Evolutionary conservation across 1,139 yeast genomes (phyloP), one percentile per base, ranked within the genome.

Genomic region (Meyerozyma elateridarum): DNA sequence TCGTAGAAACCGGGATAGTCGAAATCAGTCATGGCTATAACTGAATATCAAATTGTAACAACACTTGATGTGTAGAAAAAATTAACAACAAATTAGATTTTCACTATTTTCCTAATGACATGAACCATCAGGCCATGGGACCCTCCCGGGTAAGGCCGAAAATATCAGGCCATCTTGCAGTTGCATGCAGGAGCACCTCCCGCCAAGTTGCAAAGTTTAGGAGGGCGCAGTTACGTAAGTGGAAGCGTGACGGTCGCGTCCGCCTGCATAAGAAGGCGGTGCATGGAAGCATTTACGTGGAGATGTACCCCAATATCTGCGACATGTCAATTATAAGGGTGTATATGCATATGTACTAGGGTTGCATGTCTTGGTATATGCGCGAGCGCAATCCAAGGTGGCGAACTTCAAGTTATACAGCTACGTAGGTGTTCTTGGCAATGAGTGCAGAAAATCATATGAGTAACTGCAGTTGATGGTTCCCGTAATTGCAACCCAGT

Each of bases 1-100:
- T 61, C 61, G 39, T 44, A 46, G 44, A 35, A 46, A 32, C 32
- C 54, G 53, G 28, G 32, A 28, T 39, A 47, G 25, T 42, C 46
- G 31, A 39, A 46, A 20, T 48, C 51, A 12, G 52, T 36, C 48
- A 46, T 48, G 7, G 19, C 20, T 25, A 30, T 24, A 14, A 18
- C 9, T 14, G 18, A 13, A 5, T 15, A 8, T 18, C 8, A 12
- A 17, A 30, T 19, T 22, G 29, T 20, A 24, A 18, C 29, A 14
- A 24, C 8, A 15, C n/a, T n/a, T n/a, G n/a, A n/a, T n/a, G n/a
- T n/a, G n/a, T n/a, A n/a, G n/a, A n/a, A n/a, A n/a, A n/a, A n/a
- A n/a, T n/a, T n/a, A 11, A 15, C 18, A 15, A 13, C 18, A 16
- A 25, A 13, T 12, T 16, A 15, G 12, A 7, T 25, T 25, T 6